Percentiles rank a stretch among this genome's conserved stretches.
Conservation (phyloP, 202 grass and related monocot species). For the Setaria italica region DNA sequence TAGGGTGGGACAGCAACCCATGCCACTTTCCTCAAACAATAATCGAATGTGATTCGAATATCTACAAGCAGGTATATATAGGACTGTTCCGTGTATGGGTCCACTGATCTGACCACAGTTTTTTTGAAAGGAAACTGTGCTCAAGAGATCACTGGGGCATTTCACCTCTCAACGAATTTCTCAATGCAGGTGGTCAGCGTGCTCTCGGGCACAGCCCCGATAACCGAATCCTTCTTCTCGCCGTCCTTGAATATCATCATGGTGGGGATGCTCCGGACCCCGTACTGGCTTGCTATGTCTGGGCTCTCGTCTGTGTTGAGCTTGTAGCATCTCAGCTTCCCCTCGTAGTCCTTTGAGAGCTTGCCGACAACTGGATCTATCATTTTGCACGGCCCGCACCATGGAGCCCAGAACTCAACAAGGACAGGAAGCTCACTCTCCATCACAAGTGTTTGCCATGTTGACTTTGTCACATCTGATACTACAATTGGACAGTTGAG, state of each 20-base stretch:
- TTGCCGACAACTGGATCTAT: slow-evolving; percentile 79
- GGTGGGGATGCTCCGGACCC: slow-evolving; percentile 88
- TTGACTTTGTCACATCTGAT: slow-evolving; percentile 73
- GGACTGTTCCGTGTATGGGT: slow-evolving; percentile 9
- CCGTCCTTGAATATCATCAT: slow-evolving; percentile 85
- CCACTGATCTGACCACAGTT: background rate
- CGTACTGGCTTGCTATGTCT: slow-evolving; percentile 74
- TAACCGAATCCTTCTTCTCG: slow-evolving; percentile 78
- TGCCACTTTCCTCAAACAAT: background rate
- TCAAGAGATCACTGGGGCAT: background rate
- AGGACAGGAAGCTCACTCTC: slow-evolving; percentile 80
- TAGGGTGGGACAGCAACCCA: background rate
- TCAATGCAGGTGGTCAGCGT: slow-evolving; percentile 63
- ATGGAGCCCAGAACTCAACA: slow-evolving; percentile 85
- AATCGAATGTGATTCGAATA: background rate
- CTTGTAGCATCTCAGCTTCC: slow-evolving; percentile 95
- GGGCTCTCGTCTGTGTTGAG: slow-evolving; percentile 85
- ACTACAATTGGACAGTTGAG: slow-evolving; percentile 50
- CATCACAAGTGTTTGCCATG: slow-evolving; percentile 71
- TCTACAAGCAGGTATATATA: slow-evolving; percentile 38
- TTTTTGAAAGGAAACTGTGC: background rate
- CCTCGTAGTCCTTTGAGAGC: slow-evolving; percentile 80
- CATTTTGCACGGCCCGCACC: slow-evolving; percentile 88
- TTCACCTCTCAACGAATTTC: slow-evolving; percentile 61
- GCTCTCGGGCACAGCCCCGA: slow-evolving; percentile 76